Evolutionary conservation across 495 filamentous ascomycete species (phyloP).

Genomic region (Aspergillus nidulans): DNA sequence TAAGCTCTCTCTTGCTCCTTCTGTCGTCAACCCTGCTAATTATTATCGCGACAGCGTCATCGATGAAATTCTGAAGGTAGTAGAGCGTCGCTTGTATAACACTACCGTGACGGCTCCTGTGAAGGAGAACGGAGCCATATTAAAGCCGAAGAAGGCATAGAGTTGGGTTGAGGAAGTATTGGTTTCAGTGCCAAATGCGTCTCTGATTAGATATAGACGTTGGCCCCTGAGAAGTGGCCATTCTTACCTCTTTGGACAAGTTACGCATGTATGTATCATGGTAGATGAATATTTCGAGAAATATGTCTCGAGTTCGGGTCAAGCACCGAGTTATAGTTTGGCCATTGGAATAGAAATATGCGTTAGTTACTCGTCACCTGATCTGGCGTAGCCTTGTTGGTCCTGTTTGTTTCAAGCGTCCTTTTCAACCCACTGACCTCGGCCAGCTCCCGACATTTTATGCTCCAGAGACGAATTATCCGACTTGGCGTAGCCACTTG

Average conservation of each 20-base stretch:
- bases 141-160: constrained; percentile 41
- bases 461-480: background rate
- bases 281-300: constrained; percentile 14
- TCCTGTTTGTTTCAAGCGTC: background rate
- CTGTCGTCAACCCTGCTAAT: constrained; percentile 13
- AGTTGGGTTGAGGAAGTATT: constrained; percentile 21
- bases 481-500: background rate
- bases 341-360: background rate
- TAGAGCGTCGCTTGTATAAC: constrained; percentile 63
- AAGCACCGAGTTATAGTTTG: background rate
- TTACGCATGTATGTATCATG: constrained; percentile 15
- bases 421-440: background rate
- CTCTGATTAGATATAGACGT: constrained; percentile 26
- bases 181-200: constrained; percentile 14
- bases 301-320: background rate
- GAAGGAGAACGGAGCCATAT: constrained; percentile 30
- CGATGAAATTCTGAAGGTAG: constrained; percentile 81
- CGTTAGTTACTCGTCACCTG: background rate
- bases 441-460: background rate
- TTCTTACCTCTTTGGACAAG: constrained; percentile 16
- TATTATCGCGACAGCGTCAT: constrained; percentile 59
- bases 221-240: constrained; percentile 4
- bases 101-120: constrained; percentile 13
- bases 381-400: background rate
- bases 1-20: constrained; percentile 31